Evolutionary conservation across 179 eudicot species (phyloP).

Genomic region (Pouteria campechiana): DNA sequence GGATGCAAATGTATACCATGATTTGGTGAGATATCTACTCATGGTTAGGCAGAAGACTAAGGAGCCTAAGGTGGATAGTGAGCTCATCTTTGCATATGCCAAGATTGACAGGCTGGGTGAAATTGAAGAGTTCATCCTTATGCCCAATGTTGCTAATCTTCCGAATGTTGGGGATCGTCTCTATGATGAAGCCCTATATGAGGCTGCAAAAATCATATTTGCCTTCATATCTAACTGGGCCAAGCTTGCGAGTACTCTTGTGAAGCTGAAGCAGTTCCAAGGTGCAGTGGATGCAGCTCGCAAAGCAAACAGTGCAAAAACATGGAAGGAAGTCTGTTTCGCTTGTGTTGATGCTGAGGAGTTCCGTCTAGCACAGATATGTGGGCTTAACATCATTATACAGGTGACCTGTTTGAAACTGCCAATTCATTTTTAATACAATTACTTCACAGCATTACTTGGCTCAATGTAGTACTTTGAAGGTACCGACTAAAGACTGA

Average conservation of each 20-base stretch:
- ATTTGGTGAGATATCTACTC: slow-evolving; percentile 72
- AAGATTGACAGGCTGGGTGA: slow-evolving; percentile 88
- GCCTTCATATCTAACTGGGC: slow-evolving; percentile 95
- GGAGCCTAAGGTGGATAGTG: slow-evolving; percentile 92
- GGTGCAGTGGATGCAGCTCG: slow-evolving; percentile 97
- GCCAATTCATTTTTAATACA: not conserved
- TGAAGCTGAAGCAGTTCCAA: slow-evolving; percentile 75
- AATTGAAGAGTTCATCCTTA: slow-evolving; percentile 84
- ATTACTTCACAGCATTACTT: no score
- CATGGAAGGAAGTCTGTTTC: slow-evolving; percentile 96
- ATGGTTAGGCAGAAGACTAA: slow-evolving; percentile 87
- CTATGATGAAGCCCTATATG: slow-evolving; percentile 80
- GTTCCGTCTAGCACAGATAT: slow-evolving; percentile 92
- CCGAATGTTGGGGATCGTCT: slow-evolving; percentile 84
- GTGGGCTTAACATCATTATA: slow-evolving; percentile 83
- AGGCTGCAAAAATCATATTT: slow-evolving; percentile 90
- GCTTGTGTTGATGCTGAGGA: slow-evolving; percentile 97
- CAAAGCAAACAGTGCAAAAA: slow-evolving; percentile 83
- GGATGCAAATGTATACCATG: slow-evolving; percentile 67
- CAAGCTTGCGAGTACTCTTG: slow-evolving; percentile 72
- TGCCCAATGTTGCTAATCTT: slow-evolving; percentile 95
- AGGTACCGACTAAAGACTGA: no score
- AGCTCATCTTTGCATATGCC: slow-evolving; percentile 93
- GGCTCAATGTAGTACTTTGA: no score
- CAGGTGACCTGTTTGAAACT: slow-evolving; percentile 34